Evolutionary conservation across 257 asterid genomes (phyloP).

Genomic region (Solanum pimpinellifolium): DNA sequence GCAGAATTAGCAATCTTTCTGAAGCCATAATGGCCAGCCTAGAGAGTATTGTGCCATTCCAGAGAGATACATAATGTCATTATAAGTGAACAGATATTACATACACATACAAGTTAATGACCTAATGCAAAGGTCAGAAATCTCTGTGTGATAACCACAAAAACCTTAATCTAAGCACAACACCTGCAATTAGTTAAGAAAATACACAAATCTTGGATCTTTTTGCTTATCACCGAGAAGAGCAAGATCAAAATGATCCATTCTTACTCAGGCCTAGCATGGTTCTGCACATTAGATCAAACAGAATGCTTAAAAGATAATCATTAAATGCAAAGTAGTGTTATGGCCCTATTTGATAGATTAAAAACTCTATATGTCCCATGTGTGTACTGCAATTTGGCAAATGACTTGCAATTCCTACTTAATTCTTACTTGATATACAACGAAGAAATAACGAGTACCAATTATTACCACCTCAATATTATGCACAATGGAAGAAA

Average conservation of each 20-base stretch:
- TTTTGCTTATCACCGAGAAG: not conserved
- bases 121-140: not conserved
- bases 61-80: conserved; percentile 10
- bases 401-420: not conserved
- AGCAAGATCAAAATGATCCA: not conserved
- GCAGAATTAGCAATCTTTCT: conserved; percentile 71
- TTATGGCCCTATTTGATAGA: not conserved
- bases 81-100: not conserved
- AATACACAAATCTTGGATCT: not conserved
- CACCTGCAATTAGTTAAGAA: not conserved
- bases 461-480: not conserved
- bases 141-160: not conserved
- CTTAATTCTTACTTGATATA: not conserved
- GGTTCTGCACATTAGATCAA: not conserved
- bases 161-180: not conserved
- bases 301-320: not conserved
- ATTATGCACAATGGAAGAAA: not conserved
- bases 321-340: not conserved
- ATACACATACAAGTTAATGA: not conserved
- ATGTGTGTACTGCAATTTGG: not conserved
- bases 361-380: not conserved
- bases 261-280: not conserved
- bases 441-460: not conserved
- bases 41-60: conserved; percentile 11
- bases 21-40: conserved; percentile 95